A percentile compares a stretch with the other conserved stretches of the same genome.
These are phyloP conservation scores for Physcomitrium patens DNA, from an alignment of 225 moss, liverwort and hornwort species.

Conservation along the genomic window DNA sequence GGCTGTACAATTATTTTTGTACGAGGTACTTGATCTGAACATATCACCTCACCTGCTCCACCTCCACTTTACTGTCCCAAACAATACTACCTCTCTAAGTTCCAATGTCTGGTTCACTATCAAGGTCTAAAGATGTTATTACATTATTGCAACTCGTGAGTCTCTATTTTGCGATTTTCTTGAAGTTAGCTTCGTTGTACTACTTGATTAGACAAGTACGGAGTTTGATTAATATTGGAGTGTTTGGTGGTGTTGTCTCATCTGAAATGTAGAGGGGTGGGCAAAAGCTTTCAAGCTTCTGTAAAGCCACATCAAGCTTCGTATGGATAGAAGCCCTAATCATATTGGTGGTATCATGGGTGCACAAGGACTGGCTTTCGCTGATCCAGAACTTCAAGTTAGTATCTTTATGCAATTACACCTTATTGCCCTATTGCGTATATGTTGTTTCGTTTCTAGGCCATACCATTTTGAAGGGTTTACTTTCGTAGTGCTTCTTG, in stretches of 20 bases:
- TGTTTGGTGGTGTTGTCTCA: slow-evolving; percentile 25
- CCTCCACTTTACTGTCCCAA: neutral
- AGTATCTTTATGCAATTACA: slow-evolving; percentile 29
- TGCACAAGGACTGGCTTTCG: slow-evolving; percentile 81
- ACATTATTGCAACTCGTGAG: neutral
- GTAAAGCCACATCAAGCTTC: slow-evolving; percentile 58
- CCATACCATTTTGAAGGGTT: neutral
- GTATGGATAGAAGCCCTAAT: slow-evolving; percentile 70
- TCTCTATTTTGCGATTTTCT: slow-evolving; percentile 21
- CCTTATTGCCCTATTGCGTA: slow-evolving; percentile 8
- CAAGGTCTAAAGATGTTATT: neutral
- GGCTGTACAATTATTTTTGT: slow-evolving; percentile 61
- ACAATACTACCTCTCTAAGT: slow-evolving; percentile 1
- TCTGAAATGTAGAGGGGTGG: slow-evolving; percentile 66
- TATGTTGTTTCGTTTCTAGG: neutral
- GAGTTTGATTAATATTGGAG: slow-evolving; percentile 22
- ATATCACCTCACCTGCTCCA: neutral
- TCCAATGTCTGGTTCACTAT: neutral
- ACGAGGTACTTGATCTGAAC: slow-evolving; percentile 55
- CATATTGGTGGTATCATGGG: slow-evolving; percentile 67
- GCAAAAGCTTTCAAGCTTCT: slow-evolving; percentile 70
- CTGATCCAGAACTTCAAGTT: slow-evolving; percentile 86
- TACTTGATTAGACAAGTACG: slow-evolving; percentile 9
- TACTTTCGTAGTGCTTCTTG: slow-evolving; percentile 1
- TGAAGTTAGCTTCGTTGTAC: neutral